Percentiles rank a stretch among this genome's conserved stretches.
Evolutionary conservation across 2,329 filamentous ascomycete species (phyloP).

Genomic region (Colletotrichum sp.): DNA sequence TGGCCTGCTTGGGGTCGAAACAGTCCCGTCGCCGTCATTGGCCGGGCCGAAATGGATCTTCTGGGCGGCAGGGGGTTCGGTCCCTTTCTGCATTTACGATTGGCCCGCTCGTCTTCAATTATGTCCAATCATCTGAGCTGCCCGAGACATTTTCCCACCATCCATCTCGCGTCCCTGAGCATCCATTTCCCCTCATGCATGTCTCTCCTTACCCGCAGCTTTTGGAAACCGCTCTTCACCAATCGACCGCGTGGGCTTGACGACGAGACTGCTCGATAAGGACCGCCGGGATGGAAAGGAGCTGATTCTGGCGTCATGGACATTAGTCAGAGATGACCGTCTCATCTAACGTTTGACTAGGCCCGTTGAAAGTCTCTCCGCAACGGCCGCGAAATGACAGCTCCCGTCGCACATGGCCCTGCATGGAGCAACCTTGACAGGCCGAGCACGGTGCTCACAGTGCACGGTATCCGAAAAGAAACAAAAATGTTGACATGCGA

Average conservation of each 20-base stretch:
- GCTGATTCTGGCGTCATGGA: background rate
- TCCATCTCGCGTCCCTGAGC: background rate
- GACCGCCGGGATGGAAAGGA: background rate
- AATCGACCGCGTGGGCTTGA: conserved; percentile 6
- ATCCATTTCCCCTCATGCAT: conserved; percentile 27
- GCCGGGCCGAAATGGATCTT: conserved; percentile 1
- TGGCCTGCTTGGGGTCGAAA: background rate
- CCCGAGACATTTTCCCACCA: conserved; percentile 8
- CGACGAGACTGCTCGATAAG: conserved; percentile 4
- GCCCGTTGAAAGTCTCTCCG: background rate
- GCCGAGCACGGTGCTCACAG: background rate
- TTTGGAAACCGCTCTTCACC: conserved; percentile 13
- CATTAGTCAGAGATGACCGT: conserved; percentile 4
- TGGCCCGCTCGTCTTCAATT: conserved; percentile 13
- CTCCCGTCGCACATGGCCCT: background rate
- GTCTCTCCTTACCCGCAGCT: conserved; percentile 35
- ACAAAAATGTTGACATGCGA: background rate
- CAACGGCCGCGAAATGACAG: background rate
- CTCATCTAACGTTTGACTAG: background rate
- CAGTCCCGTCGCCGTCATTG: background rate
- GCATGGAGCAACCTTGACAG: background rate
- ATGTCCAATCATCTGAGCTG: conserved; percentile 17
- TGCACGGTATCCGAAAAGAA: conserved; percentile 1
- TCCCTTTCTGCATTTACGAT: conserved; percentile 25
- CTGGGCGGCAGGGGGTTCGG: conserved; percentile 7